Conservation (phyloP, 257 asterid genomes). For the Forsythia viridissima region DNA sequence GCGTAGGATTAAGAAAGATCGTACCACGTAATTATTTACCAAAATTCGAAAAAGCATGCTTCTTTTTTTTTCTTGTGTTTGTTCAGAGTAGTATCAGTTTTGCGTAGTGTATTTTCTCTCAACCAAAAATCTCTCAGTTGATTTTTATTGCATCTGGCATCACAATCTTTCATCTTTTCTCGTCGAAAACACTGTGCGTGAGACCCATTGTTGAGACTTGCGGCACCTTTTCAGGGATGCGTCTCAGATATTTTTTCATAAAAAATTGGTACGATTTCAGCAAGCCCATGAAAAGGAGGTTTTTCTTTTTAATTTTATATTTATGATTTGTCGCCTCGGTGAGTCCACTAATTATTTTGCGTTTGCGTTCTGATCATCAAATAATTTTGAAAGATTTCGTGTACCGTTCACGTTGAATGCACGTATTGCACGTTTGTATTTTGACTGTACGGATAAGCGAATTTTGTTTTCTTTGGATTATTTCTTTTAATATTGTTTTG, state of each 20-base stretch:
- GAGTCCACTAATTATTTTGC: too few species aligned
- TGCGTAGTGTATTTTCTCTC: too few species aligned
- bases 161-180: neutral
- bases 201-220: neutral
- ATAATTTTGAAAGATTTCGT: neutral
- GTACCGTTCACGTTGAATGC: neutral
- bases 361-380: neutral
- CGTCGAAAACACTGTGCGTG: neutral
- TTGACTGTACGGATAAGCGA: neutral
- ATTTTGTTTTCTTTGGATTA: too few species aligned
- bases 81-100: neutral
- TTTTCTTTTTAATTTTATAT: too few species aligned
- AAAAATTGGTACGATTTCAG: neutral
- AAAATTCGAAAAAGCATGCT: neutral
- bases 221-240: neutral
- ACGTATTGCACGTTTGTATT: neutral
- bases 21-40: neutral
- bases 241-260: neutral
- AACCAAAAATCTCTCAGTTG: neutral
- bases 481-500: too few species aligned
- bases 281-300: neutral
- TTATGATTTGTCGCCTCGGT: neutral
- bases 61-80: neutral
- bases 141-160: neutral
- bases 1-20: neutral